phyloP scores from a whole-genome alignment of 495 filamentous ascomycete genomes.

The Symbiotaphrina buchneri region DNA sequence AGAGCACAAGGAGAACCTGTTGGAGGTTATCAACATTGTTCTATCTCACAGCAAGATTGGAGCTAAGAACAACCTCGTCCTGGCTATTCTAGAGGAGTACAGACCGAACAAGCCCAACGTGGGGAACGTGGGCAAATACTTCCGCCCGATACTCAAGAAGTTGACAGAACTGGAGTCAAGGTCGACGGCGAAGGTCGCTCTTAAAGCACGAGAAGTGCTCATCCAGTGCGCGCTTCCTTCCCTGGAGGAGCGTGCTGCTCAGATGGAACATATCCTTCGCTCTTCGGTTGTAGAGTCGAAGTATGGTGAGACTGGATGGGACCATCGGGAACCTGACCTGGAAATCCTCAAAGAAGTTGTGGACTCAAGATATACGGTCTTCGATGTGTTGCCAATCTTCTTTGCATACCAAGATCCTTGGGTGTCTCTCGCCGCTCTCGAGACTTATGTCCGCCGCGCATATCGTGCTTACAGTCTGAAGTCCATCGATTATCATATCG shows the following conservation, averaged over 20 bases:
- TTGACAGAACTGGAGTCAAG: slow-evolving; percentile 83
- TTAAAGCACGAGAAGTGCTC: slow-evolving; percentile 89
- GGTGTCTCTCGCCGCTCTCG: slow-evolving; percentile 83
- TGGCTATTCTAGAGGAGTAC: slow-evolving; percentile 86
- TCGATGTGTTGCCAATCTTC: slow-evolving; percentile 85
- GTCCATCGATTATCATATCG: slow-evolving; percentile 64
- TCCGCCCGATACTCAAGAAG: slow-evolving; percentile 62
- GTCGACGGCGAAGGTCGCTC: slow-evolving; percentile 77
- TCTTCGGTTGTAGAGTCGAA: slow-evolving; percentile 92
- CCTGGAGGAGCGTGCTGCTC: slow-evolving; percentile 74
- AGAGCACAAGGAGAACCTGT: slow-evolving; percentile 81
- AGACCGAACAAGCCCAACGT: slow-evolving; percentile 80
- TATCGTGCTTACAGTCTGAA: slow-evolving; percentile 89
- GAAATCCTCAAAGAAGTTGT: slow-evolving; percentile 88
- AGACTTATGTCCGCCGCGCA: slow-evolving; percentile 89
- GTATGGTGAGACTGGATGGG: slow-evolving; percentile 94
- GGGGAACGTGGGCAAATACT: slow-evolving; percentile 71
- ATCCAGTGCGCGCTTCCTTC: slow-evolving; percentile 95
- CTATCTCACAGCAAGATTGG: slow-evolving; percentile 82
- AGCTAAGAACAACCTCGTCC: slow-evolving; percentile 82
- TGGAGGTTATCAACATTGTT: slow-evolving; percentile 62
- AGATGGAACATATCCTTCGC: slow-evolving; percentile 97
- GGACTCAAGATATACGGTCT: slow-evolving; percentile 94
- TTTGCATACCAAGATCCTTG: slow-evolving; percentile 85
- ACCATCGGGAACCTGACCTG: slow-evolving; percentile 75